phyloP scores from a whole-genome alignment of 169 alveolate genomes.

The Cryptosporidium viatorum region DNA sequence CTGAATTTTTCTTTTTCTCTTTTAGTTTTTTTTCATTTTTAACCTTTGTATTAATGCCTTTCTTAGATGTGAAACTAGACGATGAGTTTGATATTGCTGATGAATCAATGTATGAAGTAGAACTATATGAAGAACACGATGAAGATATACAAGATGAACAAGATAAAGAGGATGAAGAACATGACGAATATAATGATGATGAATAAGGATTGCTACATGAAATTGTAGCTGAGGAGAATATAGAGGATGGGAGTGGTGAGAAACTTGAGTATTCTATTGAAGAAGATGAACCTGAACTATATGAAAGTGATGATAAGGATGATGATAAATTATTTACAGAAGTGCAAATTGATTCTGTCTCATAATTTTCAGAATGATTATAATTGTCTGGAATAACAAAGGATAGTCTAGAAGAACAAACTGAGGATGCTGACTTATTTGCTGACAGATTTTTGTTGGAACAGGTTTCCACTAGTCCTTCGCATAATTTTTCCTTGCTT shows the following conservation, averaged over 20 bases:
- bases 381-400: constrained; percentile 13
- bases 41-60: neutral
- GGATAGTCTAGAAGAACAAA: constrained; percentile 8
- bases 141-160: constrained; percentile 13
- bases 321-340: neutral
- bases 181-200: neutral
- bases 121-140: constrained; percentile 38
- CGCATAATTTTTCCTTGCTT: neutral
- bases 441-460: neutral
- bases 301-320: constrained; percentile 13
- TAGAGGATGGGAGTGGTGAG: neutral
- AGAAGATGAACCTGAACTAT: neutral
- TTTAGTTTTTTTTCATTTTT: too few relatives aligned
- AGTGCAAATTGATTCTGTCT: neutral
- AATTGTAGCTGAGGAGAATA: neutral
- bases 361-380: neutral
- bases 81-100: constrained; percentile 4
- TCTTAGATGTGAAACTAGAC: neutral
- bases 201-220: neutral
- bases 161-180: constrained; percentile 39
- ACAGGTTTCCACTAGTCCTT: neutral
- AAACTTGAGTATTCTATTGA: neutral
- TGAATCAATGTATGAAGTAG: constrained; percentile 8
- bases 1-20: neutral
- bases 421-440: neutral